Conservation (phyloP, 2,329 filamentous ascomycete species). For the Rhynchosporium graminicola region DNA sequence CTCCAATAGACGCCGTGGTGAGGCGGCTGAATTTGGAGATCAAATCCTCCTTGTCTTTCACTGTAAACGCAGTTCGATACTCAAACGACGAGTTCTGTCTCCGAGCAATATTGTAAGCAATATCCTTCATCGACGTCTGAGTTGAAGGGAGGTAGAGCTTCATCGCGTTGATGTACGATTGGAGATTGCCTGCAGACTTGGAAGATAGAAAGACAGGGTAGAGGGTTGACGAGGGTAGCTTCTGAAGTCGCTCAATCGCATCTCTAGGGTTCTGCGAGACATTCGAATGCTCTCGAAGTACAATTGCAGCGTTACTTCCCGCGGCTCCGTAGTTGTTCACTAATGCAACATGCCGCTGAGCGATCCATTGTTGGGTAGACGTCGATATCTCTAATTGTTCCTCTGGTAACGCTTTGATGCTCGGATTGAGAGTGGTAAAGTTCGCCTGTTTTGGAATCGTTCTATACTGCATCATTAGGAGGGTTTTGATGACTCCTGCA, state of each 20-base stretch:
- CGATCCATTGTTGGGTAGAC: background rate
- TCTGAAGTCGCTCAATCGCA: background rate
- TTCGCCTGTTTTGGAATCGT: slow-evolving; percentile 32
- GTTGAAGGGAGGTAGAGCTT: no score
- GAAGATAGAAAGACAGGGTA: background rate
- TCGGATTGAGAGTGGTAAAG: slow-evolving; percentile 41
- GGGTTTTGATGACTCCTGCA: slow-evolving; percentile 46
- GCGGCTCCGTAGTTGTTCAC: slow-evolving; percentile 34
- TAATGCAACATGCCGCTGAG: slow-evolving; percentile 15
- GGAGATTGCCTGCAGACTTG: background rate
- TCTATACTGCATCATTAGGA: slow-evolving; percentile 41
- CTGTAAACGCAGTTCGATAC: no score
- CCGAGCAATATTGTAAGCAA: no score
- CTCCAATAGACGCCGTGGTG: no score
- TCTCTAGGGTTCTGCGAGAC: background rate
- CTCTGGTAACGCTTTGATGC: slow-evolving; percentile 13
- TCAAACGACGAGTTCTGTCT: no score
- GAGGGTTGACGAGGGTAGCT: no score
- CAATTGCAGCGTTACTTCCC: slow-evolving; percentile 27
- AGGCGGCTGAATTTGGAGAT: no score
- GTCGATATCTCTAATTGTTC: background rate
- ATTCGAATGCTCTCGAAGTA: background rate
- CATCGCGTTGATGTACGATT: background rate
- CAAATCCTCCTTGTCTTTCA: no score
- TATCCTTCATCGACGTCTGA: no score